phyloP scores from a whole-genome alignment of 1,139 yeast species.

The Blastobotrys proliferans region DNA sequence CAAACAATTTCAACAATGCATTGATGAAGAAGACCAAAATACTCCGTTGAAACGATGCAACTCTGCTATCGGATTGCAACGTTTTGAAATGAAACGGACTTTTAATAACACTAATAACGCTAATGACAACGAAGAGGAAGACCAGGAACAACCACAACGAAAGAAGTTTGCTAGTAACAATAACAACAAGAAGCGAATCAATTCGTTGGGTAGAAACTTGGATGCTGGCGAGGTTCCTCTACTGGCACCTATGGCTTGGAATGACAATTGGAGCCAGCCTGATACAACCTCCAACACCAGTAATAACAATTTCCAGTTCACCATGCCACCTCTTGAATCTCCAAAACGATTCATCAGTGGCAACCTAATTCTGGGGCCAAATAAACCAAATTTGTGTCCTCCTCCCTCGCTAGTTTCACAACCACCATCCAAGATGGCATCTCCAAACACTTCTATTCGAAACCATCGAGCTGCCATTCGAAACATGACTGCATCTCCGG shows the following conservation, averaged over 20 bases:
- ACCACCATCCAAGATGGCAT: conserved; percentile 15
- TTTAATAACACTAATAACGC: neutral
- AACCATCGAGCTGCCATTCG: conserved; percentile 31
- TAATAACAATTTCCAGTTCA: neutral
- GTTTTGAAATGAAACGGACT: conserved; percentile 15
- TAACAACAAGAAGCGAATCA: conserved; percentile 5
- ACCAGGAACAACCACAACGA: neutral
- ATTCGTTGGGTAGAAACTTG: conserved; percentile 8
- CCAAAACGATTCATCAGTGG: conserved; percentile 16
- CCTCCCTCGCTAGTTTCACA: conserved; percentile 8
- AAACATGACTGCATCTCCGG: conserved; percentile 36
- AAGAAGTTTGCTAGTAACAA: neutral
- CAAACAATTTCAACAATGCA: neutral
- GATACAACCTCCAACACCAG: neutral
- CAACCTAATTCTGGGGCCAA: conserved; percentile 17
- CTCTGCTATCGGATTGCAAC: conserved; percentile 38
- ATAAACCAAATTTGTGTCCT: conserved; percentile 19
- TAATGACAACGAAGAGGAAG: conserved; percentile 1
- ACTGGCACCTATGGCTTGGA: conserved; percentile 1
- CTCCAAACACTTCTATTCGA: conserved; percentile 29
- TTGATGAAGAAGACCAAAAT: conserved; percentile 6
- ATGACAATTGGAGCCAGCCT: neutral
- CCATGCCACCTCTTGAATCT: conserved; percentile 12
- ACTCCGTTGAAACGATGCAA: conserved; percentile 33
- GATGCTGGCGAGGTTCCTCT: conserved; percentile 10